A percentile compares a stretch with the other conserved stretches of the same genome.
Conservation (phyloP, 1,139 yeast species). For the Saccharomyces pastorianus region DNA sequence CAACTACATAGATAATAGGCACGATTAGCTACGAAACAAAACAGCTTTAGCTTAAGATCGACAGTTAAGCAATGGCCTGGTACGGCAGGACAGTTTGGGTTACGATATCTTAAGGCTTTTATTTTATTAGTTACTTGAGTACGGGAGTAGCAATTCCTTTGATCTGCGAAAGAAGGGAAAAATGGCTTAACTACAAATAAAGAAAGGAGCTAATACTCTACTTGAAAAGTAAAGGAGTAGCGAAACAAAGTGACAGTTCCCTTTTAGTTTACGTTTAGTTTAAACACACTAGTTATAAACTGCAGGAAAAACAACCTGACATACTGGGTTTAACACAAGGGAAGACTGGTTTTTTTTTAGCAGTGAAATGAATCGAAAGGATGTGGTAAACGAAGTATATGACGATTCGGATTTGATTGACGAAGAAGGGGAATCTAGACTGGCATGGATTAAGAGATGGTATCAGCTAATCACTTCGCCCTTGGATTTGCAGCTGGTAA, state of each 20-base stretch:
- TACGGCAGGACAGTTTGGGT: not conserved
- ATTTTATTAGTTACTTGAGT: not conserved
- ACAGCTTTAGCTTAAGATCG: not conserved
- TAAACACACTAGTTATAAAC: not conserved
- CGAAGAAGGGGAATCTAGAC: constrained; percentile 5
- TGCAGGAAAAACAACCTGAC: not conserved
- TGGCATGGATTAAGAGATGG: constrained; percentile 5
- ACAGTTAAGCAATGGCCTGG: not conserved
- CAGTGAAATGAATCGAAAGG: not conserved
- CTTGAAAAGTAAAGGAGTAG: not conserved
- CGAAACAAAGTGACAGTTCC: not conserved
- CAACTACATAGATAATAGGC: not conserved
- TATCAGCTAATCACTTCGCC: constrained; percentile 36
- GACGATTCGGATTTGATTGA: constrained; percentile 13
- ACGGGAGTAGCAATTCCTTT: not conserved
- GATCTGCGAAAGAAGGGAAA: not conserved
- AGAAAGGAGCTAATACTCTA: not conserved
- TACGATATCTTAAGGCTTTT: not conserved
- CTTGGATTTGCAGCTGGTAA: constrained; percentile 42
- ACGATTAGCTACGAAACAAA: not conserved
- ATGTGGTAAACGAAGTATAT: not conserved
- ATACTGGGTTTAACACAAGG: not conserved
- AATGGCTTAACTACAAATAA: not conserved
- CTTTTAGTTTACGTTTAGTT: not conserved
- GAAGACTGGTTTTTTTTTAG: not conserved